Evolutionary conservation across 176 grass and related monocot genomes (phyloP).

Genomic region (Saccharum spontaneum): DNA sequence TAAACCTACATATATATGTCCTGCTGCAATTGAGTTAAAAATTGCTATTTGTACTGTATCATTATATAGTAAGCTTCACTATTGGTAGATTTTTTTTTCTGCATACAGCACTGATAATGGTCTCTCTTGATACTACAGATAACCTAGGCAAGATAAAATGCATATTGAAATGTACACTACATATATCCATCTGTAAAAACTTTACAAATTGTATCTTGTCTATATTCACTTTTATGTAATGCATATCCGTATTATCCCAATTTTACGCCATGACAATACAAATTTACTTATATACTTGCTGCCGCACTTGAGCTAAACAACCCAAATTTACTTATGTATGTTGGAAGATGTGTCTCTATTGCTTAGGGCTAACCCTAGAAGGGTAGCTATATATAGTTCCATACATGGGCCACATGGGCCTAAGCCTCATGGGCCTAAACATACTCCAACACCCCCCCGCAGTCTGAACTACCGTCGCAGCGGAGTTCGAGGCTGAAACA

Average conservation of each 20-base stretch:
- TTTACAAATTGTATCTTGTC: neutral
- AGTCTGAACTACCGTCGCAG: no score
- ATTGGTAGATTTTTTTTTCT: neutral
- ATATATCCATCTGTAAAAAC: neutral
- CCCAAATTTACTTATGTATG: neutral
- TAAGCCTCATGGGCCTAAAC: no score
- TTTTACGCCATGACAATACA: neutral
- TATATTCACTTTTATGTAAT: neutral
- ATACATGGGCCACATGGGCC: no score
- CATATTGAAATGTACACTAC: neutral
- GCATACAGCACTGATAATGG: neutral
- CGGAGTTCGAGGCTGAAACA: no score
- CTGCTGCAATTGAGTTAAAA: neutral
- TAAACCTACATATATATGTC: no score
- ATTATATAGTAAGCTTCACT: neutral
- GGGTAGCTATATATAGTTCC: no score
- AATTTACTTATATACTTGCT: neutral
- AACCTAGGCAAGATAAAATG: neutral
- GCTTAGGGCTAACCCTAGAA: no score
- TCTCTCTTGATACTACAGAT: neutral
- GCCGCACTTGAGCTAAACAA: neutral
- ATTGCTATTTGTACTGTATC: no score
- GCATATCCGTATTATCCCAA: neutral
- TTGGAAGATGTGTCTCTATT: no score
- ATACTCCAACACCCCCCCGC: no score